Base-by-base conservation (phyloP, 2,329 filamentous ascomycete species). In the Hortaea werneckii region DNA sequence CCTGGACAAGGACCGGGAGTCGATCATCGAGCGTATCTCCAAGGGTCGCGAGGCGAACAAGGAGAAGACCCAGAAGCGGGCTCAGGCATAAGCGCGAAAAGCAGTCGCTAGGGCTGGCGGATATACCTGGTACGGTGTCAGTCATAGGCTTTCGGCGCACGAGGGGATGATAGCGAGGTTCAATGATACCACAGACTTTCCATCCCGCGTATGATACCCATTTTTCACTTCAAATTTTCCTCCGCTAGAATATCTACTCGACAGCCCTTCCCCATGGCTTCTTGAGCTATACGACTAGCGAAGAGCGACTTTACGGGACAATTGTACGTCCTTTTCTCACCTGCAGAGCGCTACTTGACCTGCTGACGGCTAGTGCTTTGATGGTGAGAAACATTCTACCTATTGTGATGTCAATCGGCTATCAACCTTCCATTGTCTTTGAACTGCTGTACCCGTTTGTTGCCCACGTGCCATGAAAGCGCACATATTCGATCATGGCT, bases 1-100 rank as follows among this genome's bases (percentile, higher is more conserved):
- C 85, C 79, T 95, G 66, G 86, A 92, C 80, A 90, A 92, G 83
- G 86, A 94, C 75, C 84, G 87, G 62, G 86, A 92, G 79, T 76
- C 75, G 70, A 92, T 92, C 67, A 78, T 94, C 62, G 85, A 87
- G 75, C 82, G 87, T 74, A 87, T 85, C 76, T 82, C 83, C 74
- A 72, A 75, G 59, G 87, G 86, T 66, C 83, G 85, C 56, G 86
- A 90, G 75, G 77, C 80, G 45, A 61, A 59, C 58, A 62, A 65
- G 62, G 67, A 75, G 75, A 88, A 88, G 77, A 73, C 71, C 75
- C 30, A 34, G 30, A n/a, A 34, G 7, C 83, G 83, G 74, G 72
- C 57, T 43, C 61, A 65, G 50, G 61, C 59, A 61, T 59, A 75
- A 69, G 47, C 28, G 11, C n/a, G n/a, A n/a, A n/a, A n/a, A n/a